phyloP scores from a whole-genome alignment of 2,329 filamentous ascomycete species.

The Aspergillus carbonarius region DNA sequence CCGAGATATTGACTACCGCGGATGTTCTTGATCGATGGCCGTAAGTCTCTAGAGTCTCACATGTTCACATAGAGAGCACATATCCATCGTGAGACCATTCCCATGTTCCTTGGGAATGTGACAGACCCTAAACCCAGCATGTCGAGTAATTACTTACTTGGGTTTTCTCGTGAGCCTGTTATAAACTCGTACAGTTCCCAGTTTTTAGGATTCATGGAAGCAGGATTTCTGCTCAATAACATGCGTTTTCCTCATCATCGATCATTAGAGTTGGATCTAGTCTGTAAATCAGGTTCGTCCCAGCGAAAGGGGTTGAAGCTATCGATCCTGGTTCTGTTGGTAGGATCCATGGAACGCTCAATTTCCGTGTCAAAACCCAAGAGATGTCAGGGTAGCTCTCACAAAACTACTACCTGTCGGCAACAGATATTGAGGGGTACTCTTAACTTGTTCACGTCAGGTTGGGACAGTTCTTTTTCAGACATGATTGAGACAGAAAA shows the following conservation, averaged over 20 bases:
- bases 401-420: too few species aligned
- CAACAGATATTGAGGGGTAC: too few species aligned
- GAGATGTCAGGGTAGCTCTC: too few species aligned
- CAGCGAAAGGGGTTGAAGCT: not conserved
- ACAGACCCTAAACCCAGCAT: not conserved
- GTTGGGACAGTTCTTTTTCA: too few species aligned
- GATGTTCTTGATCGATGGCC: too few species aligned
- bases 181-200: not conserved
- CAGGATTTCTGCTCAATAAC: not conserved
- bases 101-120: too few species aligned
- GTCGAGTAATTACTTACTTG: not conserved
- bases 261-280: not conserved
- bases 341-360: not conserved
- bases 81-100: too few species aligned
- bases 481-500: too few species aligned
- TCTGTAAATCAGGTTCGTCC: not conserved
- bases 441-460: too few species aligned
- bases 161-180: not conserved
- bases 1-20: too few species aligned
- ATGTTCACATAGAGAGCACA: too few species aligned
- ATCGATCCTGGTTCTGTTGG: not conserved
- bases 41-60: too few species aligned
- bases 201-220: not conserved
- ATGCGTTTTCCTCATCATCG: not conserved
- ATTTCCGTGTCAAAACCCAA: not conserved